A percentile compares a stretch with the other conserved stretches of the same genome.
phyloP scores from a whole-genome alignment of 495 filamentous ascomycete genomes.

The Mytilinidion resinicola region DNA sequence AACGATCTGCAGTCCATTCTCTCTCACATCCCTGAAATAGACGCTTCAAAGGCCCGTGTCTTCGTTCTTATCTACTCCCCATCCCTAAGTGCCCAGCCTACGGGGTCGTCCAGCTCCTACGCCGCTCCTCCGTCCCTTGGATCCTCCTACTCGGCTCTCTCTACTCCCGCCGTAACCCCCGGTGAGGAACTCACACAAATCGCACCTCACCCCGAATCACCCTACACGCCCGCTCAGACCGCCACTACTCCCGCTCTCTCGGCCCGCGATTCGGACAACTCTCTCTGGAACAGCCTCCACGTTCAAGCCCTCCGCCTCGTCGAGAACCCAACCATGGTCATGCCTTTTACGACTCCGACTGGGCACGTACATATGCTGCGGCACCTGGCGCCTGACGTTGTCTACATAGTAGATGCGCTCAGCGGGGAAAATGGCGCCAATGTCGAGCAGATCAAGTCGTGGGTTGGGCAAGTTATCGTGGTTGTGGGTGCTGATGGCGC shows the following conservation, averaged over 20 bases:
- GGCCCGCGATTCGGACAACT: constrained; percentile 32
- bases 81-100: constrained; percentile 48
- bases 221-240: constrained; percentile 13
- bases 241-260: constrained; percentile 24
- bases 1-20: constrained; percentile 64
- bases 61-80: constrained; percentile 88
- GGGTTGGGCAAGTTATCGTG: constrained; percentile 77
- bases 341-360: constrained; percentile 73
- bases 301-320: constrained; percentile 68
- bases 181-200: constrained; percentile 52
- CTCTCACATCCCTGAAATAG: constrained; percentile 71
- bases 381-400: constrained; percentile 71
- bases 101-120: constrained; percentile 41
- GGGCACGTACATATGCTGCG: constrained; percentile 79
- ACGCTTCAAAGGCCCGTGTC: constrained; percentile 60
- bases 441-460: constrained; percentile 44
- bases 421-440: constrained; percentile 29
- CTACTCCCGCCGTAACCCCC: constrained; percentile 63
- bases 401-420: constrained; percentile 54
- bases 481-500: constrained; percentile 61
- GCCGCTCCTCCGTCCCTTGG: constrained; percentile 55
- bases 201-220: constrained; percentile 38
- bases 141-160: constrained; percentile 85
- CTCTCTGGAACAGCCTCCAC: constrained; percentile 68
- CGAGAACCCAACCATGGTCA: constrained; percentile 73